phyloP scores from a whole-genome alignment of 192 early-diverging fungal genomes.

The Coemansia sp. region DNA sequence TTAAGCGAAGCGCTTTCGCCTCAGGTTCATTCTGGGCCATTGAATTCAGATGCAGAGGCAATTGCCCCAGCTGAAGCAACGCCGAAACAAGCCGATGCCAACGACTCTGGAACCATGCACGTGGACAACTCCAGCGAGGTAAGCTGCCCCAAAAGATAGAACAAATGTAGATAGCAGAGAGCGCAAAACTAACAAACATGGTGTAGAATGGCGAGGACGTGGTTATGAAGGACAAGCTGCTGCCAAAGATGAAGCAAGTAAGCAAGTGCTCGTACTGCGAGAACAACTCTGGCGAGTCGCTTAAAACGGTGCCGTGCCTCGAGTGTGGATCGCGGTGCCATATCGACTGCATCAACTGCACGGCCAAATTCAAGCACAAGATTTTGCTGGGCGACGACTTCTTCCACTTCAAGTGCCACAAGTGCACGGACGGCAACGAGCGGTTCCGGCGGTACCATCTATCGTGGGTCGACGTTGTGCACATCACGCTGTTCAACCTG shows the following conservation, averaged over 20 bases:
- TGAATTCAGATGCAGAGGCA: slow-evolving; percentile 9
- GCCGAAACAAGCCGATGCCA: slow-evolving; percentile 16
- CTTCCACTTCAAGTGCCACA: slow-evolving; percentile 62
- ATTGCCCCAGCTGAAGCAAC: not conserved
- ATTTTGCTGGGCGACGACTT: slow-evolving; percentile 70
- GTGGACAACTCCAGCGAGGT: slow-evolving; percentile 53
- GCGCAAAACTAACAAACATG: not conserved
- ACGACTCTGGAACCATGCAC: slow-evolving; percentile 23
- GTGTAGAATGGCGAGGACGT: slow-evolving; percentile 50
- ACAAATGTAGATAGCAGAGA: not conserved
- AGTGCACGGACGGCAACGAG: slow-evolving; percentile 60
- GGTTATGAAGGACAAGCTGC: slow-evolving; percentile 49
- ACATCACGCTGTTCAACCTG: slow-evolving; percentile 66
- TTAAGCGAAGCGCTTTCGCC: not conserved
- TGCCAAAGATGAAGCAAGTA: slow-evolving; percentile 55
- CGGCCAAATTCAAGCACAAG: slow-evolving; percentile 57
- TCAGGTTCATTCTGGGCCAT: not conserved
- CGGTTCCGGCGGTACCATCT: slow-evolving; percentile 58
- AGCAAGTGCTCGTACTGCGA: slow-evolving; percentile 56
- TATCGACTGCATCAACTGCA: slow-evolving; percentile 59
- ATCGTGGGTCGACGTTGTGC: slow-evolving; percentile 67
- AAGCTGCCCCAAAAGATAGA: slow-evolving; percentile 4
- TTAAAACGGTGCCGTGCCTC: slow-evolving; percentile 54
- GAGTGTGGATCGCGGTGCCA: slow-evolving; percentile 56
- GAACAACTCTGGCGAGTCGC: slow-evolving; percentile 53